These are phyloP conservation scores for Stropharia rugosoannulata DNA, from an alignment of 768 basidiomycete genomes.

Conservation along the genomic window DNA sequence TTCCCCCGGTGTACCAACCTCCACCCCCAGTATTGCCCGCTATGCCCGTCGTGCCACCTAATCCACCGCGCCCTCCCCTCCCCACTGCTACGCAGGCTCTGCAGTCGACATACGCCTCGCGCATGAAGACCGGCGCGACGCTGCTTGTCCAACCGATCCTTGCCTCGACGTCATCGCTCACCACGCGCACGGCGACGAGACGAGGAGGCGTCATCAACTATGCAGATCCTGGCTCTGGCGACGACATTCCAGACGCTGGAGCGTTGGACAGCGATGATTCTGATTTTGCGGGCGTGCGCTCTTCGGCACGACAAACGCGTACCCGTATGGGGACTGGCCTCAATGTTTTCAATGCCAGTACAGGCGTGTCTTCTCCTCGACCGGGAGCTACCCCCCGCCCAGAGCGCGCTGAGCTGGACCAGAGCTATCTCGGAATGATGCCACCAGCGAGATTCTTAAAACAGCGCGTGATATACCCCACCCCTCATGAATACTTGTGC, in stretches of 20 bases:
- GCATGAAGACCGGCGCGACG: slow-evolving; percentile 88
- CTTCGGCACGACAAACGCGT: slow-evolving; percentile 49
- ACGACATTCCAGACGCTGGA: slow-evolving; percentile 79
- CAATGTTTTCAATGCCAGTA: slow-evolving; percentile 53
- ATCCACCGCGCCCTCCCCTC: slow-evolving; percentile 56
- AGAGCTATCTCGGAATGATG: slow-evolving; percentile 86
- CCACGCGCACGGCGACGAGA: slow-evolving; percentile 47
- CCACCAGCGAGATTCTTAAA: slow-evolving; percentile 81
- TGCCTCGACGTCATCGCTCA: slow-evolving; percentile 35
- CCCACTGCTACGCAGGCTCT: slow-evolving; percentile 68
- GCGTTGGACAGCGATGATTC: slow-evolving; percentile 84
- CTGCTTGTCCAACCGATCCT: slow-evolving; percentile 88
- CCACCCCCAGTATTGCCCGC: slow-evolving; percentile 32
- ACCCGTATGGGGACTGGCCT: slow-evolving; percentile 46
- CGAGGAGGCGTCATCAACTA: slow-evolving; percentile 81
- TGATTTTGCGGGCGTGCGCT: slow-evolving; percentile 65
- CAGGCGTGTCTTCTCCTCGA: slow-evolving; percentile 41
- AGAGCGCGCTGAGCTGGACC: slow-evolving; percentile 69
- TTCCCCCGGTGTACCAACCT: slow-evolving; percentile 29
- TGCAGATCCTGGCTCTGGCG: slow-evolving; percentile 81
- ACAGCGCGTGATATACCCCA: slow-evolving; percentile 52
- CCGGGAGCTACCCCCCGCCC: slow-evolving; percentile 32
- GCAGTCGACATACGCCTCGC: slow-evolving; percentile 81
- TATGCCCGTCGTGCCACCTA: slow-evolving; percentile 36
- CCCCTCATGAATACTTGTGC: slow-evolving; percentile 75